Evolutionary conservation across 163 green algal genomes (phyloP), one percentile per base, ranked within the genome.

Genomic region (Chlamydomonas reinhardtii): DNA sequence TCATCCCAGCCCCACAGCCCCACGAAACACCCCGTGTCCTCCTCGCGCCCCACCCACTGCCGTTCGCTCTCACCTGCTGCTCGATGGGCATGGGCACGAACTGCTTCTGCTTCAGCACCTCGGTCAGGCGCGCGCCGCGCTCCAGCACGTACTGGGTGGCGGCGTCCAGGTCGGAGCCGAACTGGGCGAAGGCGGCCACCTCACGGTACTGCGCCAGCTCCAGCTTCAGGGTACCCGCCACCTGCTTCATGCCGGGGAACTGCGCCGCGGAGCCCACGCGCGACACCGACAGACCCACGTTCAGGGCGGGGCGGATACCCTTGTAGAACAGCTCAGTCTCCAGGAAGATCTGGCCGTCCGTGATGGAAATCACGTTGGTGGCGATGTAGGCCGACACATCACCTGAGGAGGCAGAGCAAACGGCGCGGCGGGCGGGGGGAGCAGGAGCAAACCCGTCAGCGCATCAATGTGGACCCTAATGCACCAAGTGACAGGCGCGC

Each of bases 351-450:
- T 98, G 96, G 35, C 96, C 96, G 90, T 98, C 96, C 2, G 96
- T 98, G 88, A 98, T 98, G 72, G 96, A 98, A 89, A 98, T 98
- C 73, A 98, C 96, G 90, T 98, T 98, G 82, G 96, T 98, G 83
- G 96, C 94, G 76, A 98, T 98, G 91, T 98, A 98, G 15, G 96
- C 95, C 12, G 95, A 97, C 84, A 98, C 95, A 70, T 98, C 95
- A 91, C 89, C 89, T 88, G 86, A 34, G 12, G 17, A 15, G 56
- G 25, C 56, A 64, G 56, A 3, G 20, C 56, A 25, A 27, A 3
- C 56, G 20, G 8, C 20, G 6, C 8, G 2, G 22, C 20, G 59
- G 20, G 20, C 59, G 59, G 17, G 17, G 59, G 22, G 17, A 4
- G 59, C 2, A 31, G 59, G 6, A 8, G 48, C 11, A 1, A 56